Conservation (phyloP, 305 asterid species). For the Withania somnifera region DNA sequence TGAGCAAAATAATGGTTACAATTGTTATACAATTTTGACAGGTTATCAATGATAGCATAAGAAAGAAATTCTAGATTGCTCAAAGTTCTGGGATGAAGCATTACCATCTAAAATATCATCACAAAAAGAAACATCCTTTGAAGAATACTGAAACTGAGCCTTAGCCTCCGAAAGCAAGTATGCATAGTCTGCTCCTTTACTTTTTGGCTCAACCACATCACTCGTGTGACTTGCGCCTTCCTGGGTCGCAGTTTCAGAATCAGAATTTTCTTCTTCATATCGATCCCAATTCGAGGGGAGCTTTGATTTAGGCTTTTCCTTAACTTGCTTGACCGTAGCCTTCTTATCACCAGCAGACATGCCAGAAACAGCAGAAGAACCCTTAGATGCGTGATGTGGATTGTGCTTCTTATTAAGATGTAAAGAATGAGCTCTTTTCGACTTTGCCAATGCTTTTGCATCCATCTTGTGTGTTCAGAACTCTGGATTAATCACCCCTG, state of each 20-base stretch:
- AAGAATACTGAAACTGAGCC: slow-evolving; percentile 37
- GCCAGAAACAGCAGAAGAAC: slow-evolving; percentile 23
- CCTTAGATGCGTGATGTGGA: slow-evolving; percentile 37
- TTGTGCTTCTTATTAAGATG: slow-evolving; percentile 63
- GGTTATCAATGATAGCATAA: neutral
- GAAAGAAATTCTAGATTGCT: neutral
- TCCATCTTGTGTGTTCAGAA: slow-evolving; percentile 33
- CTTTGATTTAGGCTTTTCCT: slow-evolving; percentile 28
- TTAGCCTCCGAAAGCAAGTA: slow-evolving; percentile 65
- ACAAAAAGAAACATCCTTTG: slow-evolving; percentile 18
- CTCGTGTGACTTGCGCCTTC: slow-evolving; percentile 23
- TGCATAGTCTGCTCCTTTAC: slow-evolving; percentile 78
- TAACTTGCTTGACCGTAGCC: slow-evolving; percentile 30
- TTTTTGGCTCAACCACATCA: slow-evolving; percentile 51
- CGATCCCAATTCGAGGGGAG: slow-evolving; percentile 88
- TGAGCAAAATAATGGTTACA: neutral
- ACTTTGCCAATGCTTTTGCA: slow-evolving; percentile 78
- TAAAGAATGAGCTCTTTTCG: slow-evolving; percentile 72
- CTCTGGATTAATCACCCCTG: neutral
- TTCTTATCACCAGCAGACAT: slow-evolving; percentile 24
- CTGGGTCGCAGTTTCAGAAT: slow-evolving; percentile 24
- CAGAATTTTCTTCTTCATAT: slow-evolving; percentile 37
- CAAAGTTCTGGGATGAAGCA: neutral
- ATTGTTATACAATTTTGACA: neutral
- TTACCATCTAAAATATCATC: slow-evolving; percentile 44